A percentile compares a stretch with the other conserved stretches of the same genome.
Conservation (phyloP, 345 rosid species). For the Syzygium jambos region DNA sequence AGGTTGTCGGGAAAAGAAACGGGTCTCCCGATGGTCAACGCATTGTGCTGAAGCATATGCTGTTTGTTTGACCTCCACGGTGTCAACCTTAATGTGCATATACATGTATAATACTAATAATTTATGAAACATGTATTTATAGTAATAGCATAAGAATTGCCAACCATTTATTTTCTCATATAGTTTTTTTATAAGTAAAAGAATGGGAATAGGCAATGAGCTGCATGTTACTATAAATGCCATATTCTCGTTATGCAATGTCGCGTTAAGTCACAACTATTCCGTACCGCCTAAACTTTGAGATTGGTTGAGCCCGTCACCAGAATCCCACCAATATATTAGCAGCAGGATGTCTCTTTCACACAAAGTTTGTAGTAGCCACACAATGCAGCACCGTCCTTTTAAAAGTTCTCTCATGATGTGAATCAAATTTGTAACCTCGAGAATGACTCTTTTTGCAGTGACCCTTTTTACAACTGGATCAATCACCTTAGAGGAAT, state of each 20-base stretch:
- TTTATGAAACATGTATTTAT: no score
- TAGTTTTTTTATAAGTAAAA: no score
- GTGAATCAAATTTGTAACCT: accelerated
- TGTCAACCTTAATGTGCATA: neutral
- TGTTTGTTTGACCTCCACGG: neutral
- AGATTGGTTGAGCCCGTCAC: neutral
- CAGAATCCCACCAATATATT: neutral
- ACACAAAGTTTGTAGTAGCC: neutral
- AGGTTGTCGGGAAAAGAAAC: neutral
- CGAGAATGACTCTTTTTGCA: no score
- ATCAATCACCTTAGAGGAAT: neutral
- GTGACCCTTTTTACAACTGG: neutral
- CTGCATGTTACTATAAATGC: accelerated
- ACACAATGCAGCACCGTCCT: accelerated
- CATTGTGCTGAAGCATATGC: neutral
- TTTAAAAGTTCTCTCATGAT: neutral
- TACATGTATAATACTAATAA: no score
- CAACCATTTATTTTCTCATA: no score
- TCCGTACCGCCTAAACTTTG: accelerated
- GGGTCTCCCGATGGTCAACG: accelerated
- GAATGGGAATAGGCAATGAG: no score
- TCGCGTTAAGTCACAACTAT: neutral
- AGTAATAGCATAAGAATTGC: no score
- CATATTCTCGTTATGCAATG: no score
- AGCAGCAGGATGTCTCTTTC: neutral